Conservation (phyloP, 768 basidiomycete species). For the Calocybe cyanea region DNA sequence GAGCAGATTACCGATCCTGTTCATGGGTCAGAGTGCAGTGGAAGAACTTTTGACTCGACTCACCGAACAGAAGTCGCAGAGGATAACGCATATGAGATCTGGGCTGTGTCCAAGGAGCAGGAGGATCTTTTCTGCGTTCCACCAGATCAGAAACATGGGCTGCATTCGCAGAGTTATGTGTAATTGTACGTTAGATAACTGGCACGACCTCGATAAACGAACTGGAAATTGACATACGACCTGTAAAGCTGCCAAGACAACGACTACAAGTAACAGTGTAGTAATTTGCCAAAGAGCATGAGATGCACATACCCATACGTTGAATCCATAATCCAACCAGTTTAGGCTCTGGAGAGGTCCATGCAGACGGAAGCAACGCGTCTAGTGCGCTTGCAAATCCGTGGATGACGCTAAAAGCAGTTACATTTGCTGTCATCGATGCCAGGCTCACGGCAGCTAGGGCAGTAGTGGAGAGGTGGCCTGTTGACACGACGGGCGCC, state of each 20-base stretch:
- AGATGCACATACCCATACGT: slow-evolving; percentile 63
- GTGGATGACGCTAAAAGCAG: slow-evolving; percentile 76
- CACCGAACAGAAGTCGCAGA: neutral
- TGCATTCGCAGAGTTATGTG: slow-evolving; percentile 30
- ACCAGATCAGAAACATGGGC: slow-evolving; percentile 71
- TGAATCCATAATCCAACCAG: slow-evolving; percentile 91
- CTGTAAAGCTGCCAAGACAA: slow-evolving; percentile 55
- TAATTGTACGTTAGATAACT: no score
- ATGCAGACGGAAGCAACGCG: slow-evolving; percentile 90
- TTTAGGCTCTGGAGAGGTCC: slow-evolving; percentile 83
- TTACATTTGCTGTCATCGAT: slow-evolving; percentile 70
- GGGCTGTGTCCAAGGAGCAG: slow-evolving; percentile 63
- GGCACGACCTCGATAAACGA: no score
- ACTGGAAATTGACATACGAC: slow-evolving; percentile 62
- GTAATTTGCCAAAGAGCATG: neutral
- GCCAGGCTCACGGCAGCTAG: slow-evolving; percentile 80
- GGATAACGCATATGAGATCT: neutral
- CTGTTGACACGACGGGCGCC: slow-evolving; percentile 81
- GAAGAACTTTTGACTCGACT: neutral
- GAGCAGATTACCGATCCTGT: slow-evolving; percentile 82
- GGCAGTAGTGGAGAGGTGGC: slow-evolving; percentile 86
- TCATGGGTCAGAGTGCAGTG: neutral
- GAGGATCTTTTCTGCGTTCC: slow-evolving; percentile 76
- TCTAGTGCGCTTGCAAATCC: slow-evolving; percentile 86
- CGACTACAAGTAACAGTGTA: slow-evolving; percentile 33